Percentiles rank a stretch among this genome's conserved stretches.
These are phyloP conservation scores for Amyloporia xantha DNA, from an alignment of 768 basidiomycete genomes.

Conservation along the genomic window DNA sequence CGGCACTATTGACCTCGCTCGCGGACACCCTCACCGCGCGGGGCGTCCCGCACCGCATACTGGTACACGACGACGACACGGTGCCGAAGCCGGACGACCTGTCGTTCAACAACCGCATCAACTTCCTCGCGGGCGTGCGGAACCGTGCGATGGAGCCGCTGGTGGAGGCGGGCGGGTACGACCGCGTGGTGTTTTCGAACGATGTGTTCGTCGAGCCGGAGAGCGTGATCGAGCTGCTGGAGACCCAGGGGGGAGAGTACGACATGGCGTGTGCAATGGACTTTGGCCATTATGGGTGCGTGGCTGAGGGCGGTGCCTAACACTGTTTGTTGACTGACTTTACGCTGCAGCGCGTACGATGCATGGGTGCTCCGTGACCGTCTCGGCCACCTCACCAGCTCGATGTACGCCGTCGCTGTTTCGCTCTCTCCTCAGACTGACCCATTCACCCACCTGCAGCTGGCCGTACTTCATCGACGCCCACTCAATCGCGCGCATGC, in stretches of 20 bases:
- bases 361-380: conserved; percentile 33
- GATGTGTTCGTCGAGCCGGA: conserved; percentile 37
- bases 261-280: conserved; percentile 41
- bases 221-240: conserved; percentile 32
- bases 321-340: neutral
- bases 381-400: conserved; percentile 21
- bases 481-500: conserved; percentile 28
- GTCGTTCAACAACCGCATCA: conserved; percentile 28
- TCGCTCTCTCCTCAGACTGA: no score
- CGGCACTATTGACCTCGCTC: conserved; percentile 25
- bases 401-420: neutral
- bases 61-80: conserved; percentile 21
- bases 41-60: conserved; percentile 25
- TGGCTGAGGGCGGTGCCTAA: neutral
- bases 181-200: conserved; percentile 36
- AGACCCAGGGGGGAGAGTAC: conserved; percentile 31
- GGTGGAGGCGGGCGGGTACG: conserved; percentile 28
- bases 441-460: conserved; percentile 10
- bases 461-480: conserved; percentile 40
- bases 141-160: conserved; percentile 38
- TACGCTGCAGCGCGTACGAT: conserved; percentile 24
- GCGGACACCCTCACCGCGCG: conserved; percentile 18
- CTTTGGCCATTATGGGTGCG: conserved; percentile 23
- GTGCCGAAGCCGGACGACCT: conserved; percentile 18
- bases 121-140: conserved; percentile 32